A percentile compares a stretch with the other conserved stretches of the same genome.
Conservation (phyloP, 306 rosid species). For the Lagenaria siceraria region DNA sequence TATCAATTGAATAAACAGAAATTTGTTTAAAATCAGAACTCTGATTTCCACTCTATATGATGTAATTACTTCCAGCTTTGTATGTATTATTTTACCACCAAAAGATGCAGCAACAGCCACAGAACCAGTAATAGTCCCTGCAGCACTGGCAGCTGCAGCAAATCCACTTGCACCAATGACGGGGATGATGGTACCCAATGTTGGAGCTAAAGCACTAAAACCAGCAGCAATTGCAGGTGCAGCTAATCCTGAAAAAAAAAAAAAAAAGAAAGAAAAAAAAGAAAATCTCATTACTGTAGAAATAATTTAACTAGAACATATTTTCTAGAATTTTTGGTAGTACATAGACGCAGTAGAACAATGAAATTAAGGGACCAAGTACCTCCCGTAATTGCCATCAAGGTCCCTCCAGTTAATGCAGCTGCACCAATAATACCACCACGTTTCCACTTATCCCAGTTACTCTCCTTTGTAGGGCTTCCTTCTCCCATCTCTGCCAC, state of each 20-base stretch:
- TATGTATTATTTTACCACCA: slow-evolving; percentile 49
- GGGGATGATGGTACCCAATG: slow-evolving; percentile 82
- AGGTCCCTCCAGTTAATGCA: slow-evolving; percentile 81
- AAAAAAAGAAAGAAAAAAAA: too few species aligned
- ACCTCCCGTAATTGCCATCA: slow-evolving; percentile 96
- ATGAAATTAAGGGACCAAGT: not conserved
- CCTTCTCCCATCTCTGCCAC: slow-evolving; percentile 44
- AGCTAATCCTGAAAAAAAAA: slow-evolving; percentile 63
- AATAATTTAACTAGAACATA: not conserved
- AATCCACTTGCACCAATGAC: slow-evolving; percentile 85
- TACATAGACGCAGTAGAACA: not conserved
- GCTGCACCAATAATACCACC: slow-evolving; percentile 97
- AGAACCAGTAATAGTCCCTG: slow-evolving; percentile 88
- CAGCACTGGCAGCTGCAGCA: slow-evolving; percentile 92
- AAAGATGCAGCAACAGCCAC: slow-evolving; percentile 97
- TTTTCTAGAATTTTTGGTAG: not conserved
- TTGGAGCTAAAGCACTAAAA: slow-evolving; percentile 81
- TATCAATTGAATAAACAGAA: not conserved
- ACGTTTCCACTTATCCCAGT: slow-evolving; percentile 83
- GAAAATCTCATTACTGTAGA: slow-evolving; percentile 7
- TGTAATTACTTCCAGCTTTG: not conserved
- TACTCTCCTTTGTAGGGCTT: slow-evolving; percentile 31
- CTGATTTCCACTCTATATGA: not conserved
- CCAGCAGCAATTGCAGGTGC: slow-evolving; percentile 99
- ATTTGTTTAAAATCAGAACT: not conserved